Base-by-base conservation (phyloP, 495 filamentous ascomycete genomes). In the Copromyces sp. region DNA sequence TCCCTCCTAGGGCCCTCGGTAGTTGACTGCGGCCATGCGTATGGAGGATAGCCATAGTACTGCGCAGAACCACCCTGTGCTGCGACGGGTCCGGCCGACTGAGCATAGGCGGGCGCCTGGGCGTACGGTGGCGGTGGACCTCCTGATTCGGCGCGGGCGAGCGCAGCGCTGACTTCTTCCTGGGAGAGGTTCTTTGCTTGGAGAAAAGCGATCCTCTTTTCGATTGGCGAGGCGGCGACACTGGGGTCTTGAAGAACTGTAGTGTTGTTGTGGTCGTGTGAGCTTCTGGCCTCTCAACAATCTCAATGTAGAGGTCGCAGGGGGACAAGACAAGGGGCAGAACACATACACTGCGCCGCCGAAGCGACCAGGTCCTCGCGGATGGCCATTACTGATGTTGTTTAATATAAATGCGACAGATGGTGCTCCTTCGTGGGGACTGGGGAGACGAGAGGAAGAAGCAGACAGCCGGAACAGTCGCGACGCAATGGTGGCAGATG, bases 181-280 rank as follows among this genome's bases (percentile, higher is more conserved):
- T 94, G 92, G 3, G 95, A 98, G 17, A 99, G 87, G 78, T 98
- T 98, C 82, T 99, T 99, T 0, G 95, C 97, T 80, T 95, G 92
- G 24, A 99, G 87, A 76, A 99, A 99, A 16, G 94, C 91, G 71
- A 98, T 86, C 71, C 93, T 88, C 82, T 96, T 97, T 75, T 98
- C 96, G 71, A 97, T 83, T n/a, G 96, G 91, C 2, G 95, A 93
- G 3, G 89, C 87, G n/a, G 93, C 88, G 70, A 98, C 94, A 44
- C 90, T 93, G 11, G 95, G 94, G 79, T 99, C 95, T 84, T 93
- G 92, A 69, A 99, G 90, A 80, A 99, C 95, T 98, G 75, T 68
- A 73, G 20, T 6, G 40, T n/a, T 73, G 53, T 77, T 70, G 69
- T 24, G 24, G 24, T 45, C n/a, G 39, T 35, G 53, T 65, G 14